phyloP scores from a whole-genome alignment of 352 stramenopile species.

The Phytopythium litorale region DNA sequence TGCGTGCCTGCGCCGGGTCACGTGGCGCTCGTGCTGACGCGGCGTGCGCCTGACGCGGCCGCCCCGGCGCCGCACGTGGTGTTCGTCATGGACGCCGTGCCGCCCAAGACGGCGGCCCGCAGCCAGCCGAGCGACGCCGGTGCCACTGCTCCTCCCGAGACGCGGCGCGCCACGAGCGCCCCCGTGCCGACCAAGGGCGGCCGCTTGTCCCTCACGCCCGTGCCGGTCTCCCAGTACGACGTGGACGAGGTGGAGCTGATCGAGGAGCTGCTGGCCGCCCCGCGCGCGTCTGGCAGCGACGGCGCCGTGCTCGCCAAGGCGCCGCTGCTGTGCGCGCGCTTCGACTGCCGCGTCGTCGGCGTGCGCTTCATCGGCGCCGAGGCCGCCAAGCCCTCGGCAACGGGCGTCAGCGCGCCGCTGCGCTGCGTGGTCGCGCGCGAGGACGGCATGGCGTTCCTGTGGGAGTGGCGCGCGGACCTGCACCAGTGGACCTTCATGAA shows the following conservation, averaged over 20 bases:
- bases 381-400: slow-evolving; percentile 7
- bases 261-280: slow-evolving; percentile 60
- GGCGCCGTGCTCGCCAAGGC: slow-evolving; percentile 57
- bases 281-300: slow-evolving; percentile 49
- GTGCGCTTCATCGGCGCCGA: slow-evolving; percentile 32
- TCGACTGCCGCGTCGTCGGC: slow-evolving; percentile 64
- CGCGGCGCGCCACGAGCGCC: not conserved
- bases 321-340: slow-evolving; percentile 65
- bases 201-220: not conserved
- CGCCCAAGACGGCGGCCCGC: slow-evolving; percentile 22
- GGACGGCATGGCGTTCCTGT: slow-evolving; percentile 78
- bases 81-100: slow-evolving; percentile 72
- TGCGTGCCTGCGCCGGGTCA: slow-evolving; percentile 53
- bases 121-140: slow-evolving; percentile 11
- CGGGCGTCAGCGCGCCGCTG: slow-evolving; percentile 18
- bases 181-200: not conserved
- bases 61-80: slow-evolving; percentile 35
- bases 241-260: slow-evolving; percentile 70
- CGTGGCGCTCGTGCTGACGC: slow-evolving; percentile 55
- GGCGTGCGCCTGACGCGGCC: slow-evolving; percentile 3
- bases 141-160: slow-evolving; percentile 1
- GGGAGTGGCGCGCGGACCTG: slow-evolving; percentile 80
- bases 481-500: slow-evolving; percentile 84
- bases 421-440: slow-evolving; percentile 72
- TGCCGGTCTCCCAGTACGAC: slow-evolving; percentile 20